Evolutionary conservation across 1,284 basidiomycete genomes (phyloP).

Genomic region (Cutaneotrichosporon cavernicola): DNA sequence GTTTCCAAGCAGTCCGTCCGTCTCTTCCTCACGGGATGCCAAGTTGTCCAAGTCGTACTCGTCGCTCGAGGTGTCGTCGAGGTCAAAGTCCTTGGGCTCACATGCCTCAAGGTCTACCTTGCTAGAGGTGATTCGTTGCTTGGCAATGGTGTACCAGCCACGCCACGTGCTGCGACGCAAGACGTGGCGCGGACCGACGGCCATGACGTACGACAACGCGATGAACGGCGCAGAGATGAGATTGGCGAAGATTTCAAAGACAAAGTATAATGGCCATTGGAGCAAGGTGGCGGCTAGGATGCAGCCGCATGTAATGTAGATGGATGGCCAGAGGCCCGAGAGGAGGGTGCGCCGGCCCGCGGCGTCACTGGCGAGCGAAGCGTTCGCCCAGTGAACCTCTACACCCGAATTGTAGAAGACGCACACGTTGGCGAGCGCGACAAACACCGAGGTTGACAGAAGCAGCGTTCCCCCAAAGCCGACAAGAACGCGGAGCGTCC

Average conservation of each 20-base stretch:
- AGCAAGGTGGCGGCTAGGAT: not conserved
- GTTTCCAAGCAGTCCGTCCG: not conserved
- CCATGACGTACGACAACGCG: not conserved
- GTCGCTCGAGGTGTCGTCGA: constrained; percentile 9
- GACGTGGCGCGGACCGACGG: not conserved
- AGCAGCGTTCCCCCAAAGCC: not conserved
- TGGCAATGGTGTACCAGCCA: not conserved
- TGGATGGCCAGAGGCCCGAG: not conserved
- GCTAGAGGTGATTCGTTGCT: not conserved
- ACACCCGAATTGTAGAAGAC: constrained; percentile 6
- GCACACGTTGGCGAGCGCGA: constrained; percentile 2
- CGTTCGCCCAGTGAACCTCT: constrained; percentile 9
- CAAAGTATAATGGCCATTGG: not conserved
- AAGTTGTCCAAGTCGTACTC: not conserved
- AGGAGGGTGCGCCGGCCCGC: constrained; percentile 3
- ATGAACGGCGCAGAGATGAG: constrained; percentile 1
- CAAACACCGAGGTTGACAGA: not conserved
- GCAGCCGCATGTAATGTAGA: constrained; percentile 5
- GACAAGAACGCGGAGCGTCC: not conserved
- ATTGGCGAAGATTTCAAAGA: constrained; percentile 3
- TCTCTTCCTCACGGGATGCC: not conserved
- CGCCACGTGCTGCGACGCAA: not conserved
- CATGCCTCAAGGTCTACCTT: not conserved
- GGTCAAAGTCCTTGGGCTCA: constrained; percentile 10
- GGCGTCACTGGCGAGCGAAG: constrained; percentile 1